phyloP scores from a whole-genome alignment of 768 basidiomycete genomes.

The Sporobolomyces roseus region DNA sequence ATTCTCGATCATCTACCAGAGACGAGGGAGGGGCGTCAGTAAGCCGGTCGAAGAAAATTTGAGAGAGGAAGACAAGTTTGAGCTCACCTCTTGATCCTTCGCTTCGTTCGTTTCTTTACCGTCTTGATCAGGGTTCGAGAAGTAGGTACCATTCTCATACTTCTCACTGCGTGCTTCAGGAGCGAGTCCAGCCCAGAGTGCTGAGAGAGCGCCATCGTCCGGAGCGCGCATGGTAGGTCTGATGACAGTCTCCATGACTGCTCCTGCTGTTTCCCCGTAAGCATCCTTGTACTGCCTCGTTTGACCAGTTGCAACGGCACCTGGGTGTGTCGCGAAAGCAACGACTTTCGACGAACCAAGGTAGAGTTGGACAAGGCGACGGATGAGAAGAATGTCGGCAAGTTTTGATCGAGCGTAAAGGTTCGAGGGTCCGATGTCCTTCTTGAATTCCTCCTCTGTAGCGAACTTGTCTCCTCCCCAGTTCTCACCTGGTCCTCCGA shows the following conservation, averaged over 20 bases:
- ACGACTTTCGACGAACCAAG: slow-evolving; percentile 13
- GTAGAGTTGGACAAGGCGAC: slow-evolving; percentile 24
- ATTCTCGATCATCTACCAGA: slow-evolving; percentile 34
- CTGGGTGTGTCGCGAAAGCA: slow-evolving; percentile 28
- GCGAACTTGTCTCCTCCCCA: slow-evolving; percentile 27
- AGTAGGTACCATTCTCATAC: slow-evolving; percentile 27
- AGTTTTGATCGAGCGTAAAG: slow-evolving; percentile 27
- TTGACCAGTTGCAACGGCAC: slow-evolving; percentile 19
- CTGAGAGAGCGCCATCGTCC: slow-evolving; percentile 23
- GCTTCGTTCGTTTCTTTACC: slow-evolving; percentile 18
- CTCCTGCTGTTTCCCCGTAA: slow-evolving; percentile 23
- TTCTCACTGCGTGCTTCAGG: slow-evolving; percentile 21
- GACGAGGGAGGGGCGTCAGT: neutral
- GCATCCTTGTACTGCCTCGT: slow-evolving; percentile 32
- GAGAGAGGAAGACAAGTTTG: neutral
- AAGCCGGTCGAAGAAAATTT: too few relatives aligned
- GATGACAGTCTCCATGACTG: neutral
- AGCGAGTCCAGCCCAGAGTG: slow-evolving; percentile 17
- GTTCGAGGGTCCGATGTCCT: slow-evolving; percentile 8
- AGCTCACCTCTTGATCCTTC: slow-evolving; percentile 23
- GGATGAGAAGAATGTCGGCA: slow-evolving; percentile 18
- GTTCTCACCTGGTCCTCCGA: too few relatives aligned
- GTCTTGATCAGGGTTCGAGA: slow-evolving; percentile 18
- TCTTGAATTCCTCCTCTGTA: slow-evolving; percentile 22
- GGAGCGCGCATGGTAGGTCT: slow-evolving; percentile 15